Evolutionary conservation across 1,284 basidiomycete species (phyloP), one percentile per base, ranked within the genome.

Genomic region (Coniophora puteana): DNA sequence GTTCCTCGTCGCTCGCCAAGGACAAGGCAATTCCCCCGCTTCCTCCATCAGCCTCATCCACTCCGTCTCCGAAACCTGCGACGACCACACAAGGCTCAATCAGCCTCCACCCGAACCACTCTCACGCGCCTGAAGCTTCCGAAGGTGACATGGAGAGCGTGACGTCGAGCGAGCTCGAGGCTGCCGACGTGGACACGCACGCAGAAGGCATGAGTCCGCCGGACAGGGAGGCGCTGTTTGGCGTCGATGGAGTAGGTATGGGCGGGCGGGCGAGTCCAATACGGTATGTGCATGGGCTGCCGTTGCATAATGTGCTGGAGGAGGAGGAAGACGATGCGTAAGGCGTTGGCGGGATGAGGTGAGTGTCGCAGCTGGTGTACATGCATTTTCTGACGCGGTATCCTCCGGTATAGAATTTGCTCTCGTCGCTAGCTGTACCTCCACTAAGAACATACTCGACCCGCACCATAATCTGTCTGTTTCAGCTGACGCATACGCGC

Each of bases 261-360:
- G 16, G 59, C 43, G 71, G 82, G 39, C 57, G 74, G 46, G 63
- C 68, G 10, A 85, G 81, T 53, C 89, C 89, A 5, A 76, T 67
- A 27, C 76, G 89, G 38, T 93, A 93, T 56, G 66, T 88, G 24
- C 90, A 93, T 56, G 91, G 91, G 25, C 87, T 87, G 20, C 90
- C 91, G 20, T 68, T 93, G 53, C 86, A 92, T 48, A 91, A 91
- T 51, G 88, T 91, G 23, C 22, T 87, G 37, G 89, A 91, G 57
- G 88, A 89, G 53, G 78, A 82, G 44, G 86, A 89, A 51, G 83
- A 87, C 49, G 71, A 76, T 28, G 37, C 40, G 0, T 57, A 41
- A 58, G n/a, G 14, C n/a, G 29, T 27, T 27, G n/a, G n/a, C n/a
- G n/a, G n/a, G n/a, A n/a, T n/a, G n/a, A n/a, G n/a, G n/a, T n/a